phyloP scores from a whole-genome alignment of 306 rosid genomes.

The Arachis stenosperma region DNA sequence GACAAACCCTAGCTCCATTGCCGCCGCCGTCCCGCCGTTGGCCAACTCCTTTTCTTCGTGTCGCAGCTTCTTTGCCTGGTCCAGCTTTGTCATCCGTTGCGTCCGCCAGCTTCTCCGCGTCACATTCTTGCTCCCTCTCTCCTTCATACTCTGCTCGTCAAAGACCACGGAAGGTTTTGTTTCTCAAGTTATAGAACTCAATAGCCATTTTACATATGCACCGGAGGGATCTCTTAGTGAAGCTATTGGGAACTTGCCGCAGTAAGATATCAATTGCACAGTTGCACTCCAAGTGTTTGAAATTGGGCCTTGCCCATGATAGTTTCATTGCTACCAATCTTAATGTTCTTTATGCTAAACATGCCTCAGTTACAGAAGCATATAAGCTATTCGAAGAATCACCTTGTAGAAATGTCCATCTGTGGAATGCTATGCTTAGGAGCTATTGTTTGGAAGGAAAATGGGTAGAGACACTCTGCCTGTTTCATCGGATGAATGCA shows the following conservation, averaged over 20 bases:
- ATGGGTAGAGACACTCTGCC: slow-evolving; percentile 56
- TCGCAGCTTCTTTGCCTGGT: too few species aligned
- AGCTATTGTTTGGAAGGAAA: slow-evolving; percentile 51
- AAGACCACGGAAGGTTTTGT: too few species aligned
- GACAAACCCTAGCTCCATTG: too few species aligned
- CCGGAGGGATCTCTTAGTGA: slow-evolving; percentile 48
- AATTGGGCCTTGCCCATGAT: slow-evolving; percentile 57
- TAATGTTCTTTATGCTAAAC: slow-evolving; percentile 45
- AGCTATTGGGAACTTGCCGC: slow-evolving; percentile 54
- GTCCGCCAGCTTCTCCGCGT: too few species aligned
- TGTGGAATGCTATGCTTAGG: slow-evolving; percentile 74
- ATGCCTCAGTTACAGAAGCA: slow-evolving; percentile 50
- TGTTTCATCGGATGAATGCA: slow-evolving; percentile 56
- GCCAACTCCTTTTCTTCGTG: too few species aligned
- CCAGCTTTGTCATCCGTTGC: too few species aligned
- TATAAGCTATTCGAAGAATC: slow-evolving; percentile 68
- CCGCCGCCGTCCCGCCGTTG: too few species aligned
- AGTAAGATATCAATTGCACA: slow-evolving; percentile 42
- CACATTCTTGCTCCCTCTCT: too few species aligned
- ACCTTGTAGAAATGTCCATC: slow-evolving; percentile 49
- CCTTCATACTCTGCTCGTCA: too few species aligned
- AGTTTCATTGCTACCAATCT: slow-evolving; percentile 74
- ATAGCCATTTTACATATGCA: slow-evolving; percentile 37
- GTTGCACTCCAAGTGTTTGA: slow-evolving; percentile 56
- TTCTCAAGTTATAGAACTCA: too few species aligned